phyloP scores from a whole-genome alignment of 495 filamentous ascomycete species.

The Astrothelium macrocarpum region DNA sequence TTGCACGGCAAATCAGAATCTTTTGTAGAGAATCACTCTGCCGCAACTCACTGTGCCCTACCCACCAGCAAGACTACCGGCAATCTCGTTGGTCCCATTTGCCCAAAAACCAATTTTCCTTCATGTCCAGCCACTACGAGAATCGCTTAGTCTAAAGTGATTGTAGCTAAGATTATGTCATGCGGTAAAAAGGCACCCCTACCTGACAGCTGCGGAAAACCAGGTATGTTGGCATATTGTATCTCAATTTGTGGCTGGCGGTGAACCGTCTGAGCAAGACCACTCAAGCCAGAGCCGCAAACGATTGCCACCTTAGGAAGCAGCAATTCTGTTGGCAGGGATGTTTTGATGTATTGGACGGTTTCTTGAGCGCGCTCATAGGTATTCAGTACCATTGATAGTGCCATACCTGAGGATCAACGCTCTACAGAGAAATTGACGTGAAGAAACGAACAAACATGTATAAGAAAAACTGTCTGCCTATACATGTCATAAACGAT shows the following conservation, averaged over 20 bases:
- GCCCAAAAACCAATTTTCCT: constrained; percentile 63
- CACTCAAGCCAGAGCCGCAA: constrained; percentile 64
- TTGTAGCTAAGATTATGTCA: neutral
- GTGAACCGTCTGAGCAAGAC: constrained; percentile 52
- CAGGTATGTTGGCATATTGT: constrained; percentile 52
- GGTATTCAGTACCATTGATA: neutral
- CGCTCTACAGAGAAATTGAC: neutral
- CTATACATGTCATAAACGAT: too few relatives aligned
- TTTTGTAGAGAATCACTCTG: neutral
- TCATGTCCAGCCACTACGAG: constrained; percentile 57
- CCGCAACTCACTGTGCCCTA: constrained; percentile 56
- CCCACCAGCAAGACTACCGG: constrained; percentile 66
- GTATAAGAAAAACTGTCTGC: too few relatives aligned
- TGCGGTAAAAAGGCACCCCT: constrained; percentile 13
- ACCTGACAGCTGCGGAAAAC: constrained; percentile 61
- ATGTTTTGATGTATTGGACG: constrained; percentile 19
- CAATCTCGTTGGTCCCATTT: constrained; percentile 42
- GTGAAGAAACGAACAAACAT: neutral
- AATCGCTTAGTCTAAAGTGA: neutral
- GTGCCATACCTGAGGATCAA: neutral
- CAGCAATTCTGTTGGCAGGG: constrained; percentile 39
- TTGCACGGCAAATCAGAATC: constrained; percentile 24
- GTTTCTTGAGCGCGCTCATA: constrained; percentile 29
- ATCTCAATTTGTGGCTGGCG: constrained; percentile 44
- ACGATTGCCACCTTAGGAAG: constrained; percentile 57